Evolutionary conservation across 2,329 filamentous ascomycete genomes (phyloP).

Genomic region (Xylaria sp.): DNA sequence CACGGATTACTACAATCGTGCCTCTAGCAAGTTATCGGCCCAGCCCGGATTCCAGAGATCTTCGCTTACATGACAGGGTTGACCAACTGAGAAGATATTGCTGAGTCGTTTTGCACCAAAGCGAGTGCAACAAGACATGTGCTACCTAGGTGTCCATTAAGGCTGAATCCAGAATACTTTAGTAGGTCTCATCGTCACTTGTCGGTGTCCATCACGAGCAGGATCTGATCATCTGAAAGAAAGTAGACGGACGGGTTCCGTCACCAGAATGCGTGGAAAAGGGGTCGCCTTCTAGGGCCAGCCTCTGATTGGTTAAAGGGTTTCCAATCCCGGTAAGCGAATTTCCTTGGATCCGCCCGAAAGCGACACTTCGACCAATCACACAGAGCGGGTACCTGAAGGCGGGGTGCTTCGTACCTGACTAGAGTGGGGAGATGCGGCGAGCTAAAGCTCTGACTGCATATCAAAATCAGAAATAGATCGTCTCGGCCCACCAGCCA

Average conservation of each 20-base stretch:
- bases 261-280: constrained; percentile 33
- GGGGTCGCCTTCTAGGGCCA: constrained; percentile 26
- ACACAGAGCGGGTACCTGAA: constrained; percentile 28
- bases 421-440: constrained; percentile 1
- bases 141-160: not conserved
- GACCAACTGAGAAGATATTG: constrained; percentile 10
- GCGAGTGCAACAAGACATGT: constrained; percentile 4
- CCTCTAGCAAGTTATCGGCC: not conserved
- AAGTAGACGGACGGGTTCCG: constrained; percentile 12
- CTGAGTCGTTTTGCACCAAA: constrained; percentile 9
- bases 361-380: constrained; percentile 23
- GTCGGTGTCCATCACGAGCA: not conserved
- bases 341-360: constrained; percentile 18
- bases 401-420: constrained; percentile 27
- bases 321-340: constrained; percentile 16
- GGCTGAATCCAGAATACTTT: constrained; percentile 9
- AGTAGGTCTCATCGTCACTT: not conserved
- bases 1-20: constrained; percentile 20
- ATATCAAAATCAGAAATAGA: constrained; percentile 36
- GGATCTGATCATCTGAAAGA: constrained; percentile 8
- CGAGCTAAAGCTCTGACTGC: constrained; percentile 25
- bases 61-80: constrained; percentile 1
- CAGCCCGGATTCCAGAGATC: constrained; percentile 2
- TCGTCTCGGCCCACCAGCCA: constrained; percentile 7
- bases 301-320: constrained; percentile 21